Conservation (phyloP, 768 basidiomycete genomes). For the Xerocomus brunneocitrinus region DNA sequence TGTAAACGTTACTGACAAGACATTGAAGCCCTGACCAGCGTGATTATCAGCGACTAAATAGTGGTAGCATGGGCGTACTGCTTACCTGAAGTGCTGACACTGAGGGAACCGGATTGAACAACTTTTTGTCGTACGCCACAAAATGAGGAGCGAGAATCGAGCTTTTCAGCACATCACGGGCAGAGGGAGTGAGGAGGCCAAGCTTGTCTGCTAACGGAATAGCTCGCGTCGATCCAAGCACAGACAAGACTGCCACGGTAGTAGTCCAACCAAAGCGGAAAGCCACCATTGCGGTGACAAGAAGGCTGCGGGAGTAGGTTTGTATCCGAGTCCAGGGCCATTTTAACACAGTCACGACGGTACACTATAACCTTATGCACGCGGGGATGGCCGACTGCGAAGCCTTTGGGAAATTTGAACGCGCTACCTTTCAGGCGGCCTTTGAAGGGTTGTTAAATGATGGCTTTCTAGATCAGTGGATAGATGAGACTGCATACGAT, state of each 20-base stretch:
- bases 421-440: not conserved
- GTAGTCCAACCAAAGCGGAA: not conserved
- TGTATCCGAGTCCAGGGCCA: not conserved
- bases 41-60: not conserved
- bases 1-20: conserved; percentile 19
- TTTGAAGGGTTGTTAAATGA: not conserved
- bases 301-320: not conserved
- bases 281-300: not conserved
- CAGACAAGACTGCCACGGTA: conserved; percentile 1
- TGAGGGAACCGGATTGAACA: conserved; percentile 40
- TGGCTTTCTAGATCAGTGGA: not conserved
- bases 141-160: conserved; percentile 43
- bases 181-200: conserved; percentile 12
- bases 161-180: conserved; percentile 16
- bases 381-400: not conserved
- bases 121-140: conserved; percentile 36
- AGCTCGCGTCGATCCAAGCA: conserved; percentile 6
- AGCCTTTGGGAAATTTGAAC: not conserved
- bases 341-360: not conserved
- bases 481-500: not conserved
- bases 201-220: conserved; percentile 17
- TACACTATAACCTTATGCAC: not conserved
- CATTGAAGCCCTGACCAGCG: conserved; percentile 25
- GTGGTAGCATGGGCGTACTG: not conserved
- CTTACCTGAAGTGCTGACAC: conserved; percentile 40